Conservation (phyloP, 1,139 yeast genomes). For the Pneumocystis oryctolagi region DNA sequence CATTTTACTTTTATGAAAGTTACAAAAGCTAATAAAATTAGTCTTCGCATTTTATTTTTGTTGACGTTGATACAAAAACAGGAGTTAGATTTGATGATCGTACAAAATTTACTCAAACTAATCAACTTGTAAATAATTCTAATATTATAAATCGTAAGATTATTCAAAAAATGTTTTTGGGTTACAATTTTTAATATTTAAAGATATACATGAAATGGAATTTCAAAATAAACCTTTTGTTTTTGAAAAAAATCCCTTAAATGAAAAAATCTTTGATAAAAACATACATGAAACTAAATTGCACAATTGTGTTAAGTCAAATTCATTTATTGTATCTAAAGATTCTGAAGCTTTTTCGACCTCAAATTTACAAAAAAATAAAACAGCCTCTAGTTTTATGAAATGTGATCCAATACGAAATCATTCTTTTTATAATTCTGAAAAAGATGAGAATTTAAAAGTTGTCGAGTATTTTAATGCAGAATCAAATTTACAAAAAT, state of each 20-base stretch:
- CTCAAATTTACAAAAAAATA: neutral
- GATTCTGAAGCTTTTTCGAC: neutral
- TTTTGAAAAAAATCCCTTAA: neutral
- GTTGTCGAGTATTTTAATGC: conserved; percentile 5
- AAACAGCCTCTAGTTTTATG: neutral
- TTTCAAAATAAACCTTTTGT: neutral
- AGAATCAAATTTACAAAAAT: neutral
- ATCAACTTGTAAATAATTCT: neutral
- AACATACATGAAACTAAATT: neutral
- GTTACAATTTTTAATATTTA: neutral
- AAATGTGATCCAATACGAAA: neutral
- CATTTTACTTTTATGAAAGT: neutral
- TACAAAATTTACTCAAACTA: neutral
- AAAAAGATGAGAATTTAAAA: neutral
- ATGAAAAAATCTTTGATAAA: neutral
- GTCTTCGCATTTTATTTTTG: neutral
- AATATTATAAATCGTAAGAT: neutral
- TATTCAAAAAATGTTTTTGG: neutral
- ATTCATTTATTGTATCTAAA: neutral
- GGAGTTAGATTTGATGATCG: neutral
- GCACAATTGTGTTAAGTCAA: neutral
- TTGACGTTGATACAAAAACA: neutral
- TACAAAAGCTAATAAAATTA: neutral
- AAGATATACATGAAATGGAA: neutral
- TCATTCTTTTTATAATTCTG: neutral